phyloP scores from a whole-genome alignment of 2,329 filamentous ascomycete genomes.

The Botrytis galanthina region DNA sequence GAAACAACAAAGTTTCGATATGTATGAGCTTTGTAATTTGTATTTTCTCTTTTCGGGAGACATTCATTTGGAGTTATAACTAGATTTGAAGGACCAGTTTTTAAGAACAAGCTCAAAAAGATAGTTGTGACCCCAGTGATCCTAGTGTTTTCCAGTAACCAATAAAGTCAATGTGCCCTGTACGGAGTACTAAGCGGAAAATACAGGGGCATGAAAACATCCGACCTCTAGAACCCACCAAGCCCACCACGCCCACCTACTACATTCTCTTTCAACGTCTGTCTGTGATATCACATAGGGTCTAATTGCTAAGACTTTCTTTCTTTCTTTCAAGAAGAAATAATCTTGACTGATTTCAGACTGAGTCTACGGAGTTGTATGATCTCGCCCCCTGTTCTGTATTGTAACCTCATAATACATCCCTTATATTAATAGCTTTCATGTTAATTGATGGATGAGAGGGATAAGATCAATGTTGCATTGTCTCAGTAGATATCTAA shows the following conservation, averaged over 20 bases:
- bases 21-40: not conserved
- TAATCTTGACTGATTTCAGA: not conserved
- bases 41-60: not conserved
- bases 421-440: not conserved
- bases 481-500: not conserved
- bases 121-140: not conserved
- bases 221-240: not conserved
- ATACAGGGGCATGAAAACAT: not conserved
- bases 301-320: not conserved
- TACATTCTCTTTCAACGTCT: slow-evolving; percentile 11
- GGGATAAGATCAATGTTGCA: slow-evolving; percentile 8
- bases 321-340: not conserved
- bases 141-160: not conserved
- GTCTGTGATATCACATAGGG: not conserved
- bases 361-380: slow-evolving; percentile 5
- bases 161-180: not conserved
- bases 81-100: not conserved
- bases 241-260: not conserved
- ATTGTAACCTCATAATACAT: not conserved
- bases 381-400: not conserved
- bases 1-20: not conserved
- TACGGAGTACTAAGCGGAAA: not conserved
- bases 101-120: slow-evolving; percentile 11
- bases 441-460: not conserved
- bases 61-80: slow-evolving; percentile 13